Conservation (phyloP, 2,329 filamentous ascomycete species). For the Helotiales sp. region DNA sequence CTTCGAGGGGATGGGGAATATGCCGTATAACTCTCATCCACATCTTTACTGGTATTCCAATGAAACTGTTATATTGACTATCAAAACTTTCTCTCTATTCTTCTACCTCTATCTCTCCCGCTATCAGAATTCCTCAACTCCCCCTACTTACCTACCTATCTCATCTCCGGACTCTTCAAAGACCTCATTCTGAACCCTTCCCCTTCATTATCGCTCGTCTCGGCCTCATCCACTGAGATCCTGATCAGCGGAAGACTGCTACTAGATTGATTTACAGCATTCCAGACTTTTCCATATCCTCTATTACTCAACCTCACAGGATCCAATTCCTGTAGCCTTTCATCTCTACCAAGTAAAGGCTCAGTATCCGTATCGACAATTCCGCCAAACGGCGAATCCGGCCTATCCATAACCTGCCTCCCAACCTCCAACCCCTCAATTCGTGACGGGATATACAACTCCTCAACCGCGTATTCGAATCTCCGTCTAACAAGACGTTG, state of each 20-base stretch:
- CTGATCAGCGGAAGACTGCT: not conserved
- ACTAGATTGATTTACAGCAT: not conserved
- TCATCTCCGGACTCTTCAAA: not conserved
- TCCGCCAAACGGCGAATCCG: not conserved
- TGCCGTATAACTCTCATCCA: too few species aligned
- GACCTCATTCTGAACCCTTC: not conserved
- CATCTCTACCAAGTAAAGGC: not conserved
- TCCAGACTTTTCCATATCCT: not conserved
- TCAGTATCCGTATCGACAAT: not conserved
- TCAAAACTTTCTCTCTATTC: not conserved
- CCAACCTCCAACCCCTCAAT: constrained; percentile 2
- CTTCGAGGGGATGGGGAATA: too few species aligned
- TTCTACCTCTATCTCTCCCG: not conserved
- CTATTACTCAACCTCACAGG: not conserved
- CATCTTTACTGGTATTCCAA: too few species aligned
- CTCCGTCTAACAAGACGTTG: constrained; percentile 16
- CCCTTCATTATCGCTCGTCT: not conserved
- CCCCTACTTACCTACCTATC: not conserved
- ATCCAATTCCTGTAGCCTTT: not conserved
- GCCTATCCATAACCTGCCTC: not conserved
- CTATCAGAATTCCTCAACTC: too few species aligned
- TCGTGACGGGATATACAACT: constrained; percentile 8
- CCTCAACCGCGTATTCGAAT: constrained; percentile 23
- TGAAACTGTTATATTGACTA: too few species aligned
- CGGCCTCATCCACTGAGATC: not conserved